Conservation (phyloP, 805 yeast species). For the Starmerella geochares region DNA sequence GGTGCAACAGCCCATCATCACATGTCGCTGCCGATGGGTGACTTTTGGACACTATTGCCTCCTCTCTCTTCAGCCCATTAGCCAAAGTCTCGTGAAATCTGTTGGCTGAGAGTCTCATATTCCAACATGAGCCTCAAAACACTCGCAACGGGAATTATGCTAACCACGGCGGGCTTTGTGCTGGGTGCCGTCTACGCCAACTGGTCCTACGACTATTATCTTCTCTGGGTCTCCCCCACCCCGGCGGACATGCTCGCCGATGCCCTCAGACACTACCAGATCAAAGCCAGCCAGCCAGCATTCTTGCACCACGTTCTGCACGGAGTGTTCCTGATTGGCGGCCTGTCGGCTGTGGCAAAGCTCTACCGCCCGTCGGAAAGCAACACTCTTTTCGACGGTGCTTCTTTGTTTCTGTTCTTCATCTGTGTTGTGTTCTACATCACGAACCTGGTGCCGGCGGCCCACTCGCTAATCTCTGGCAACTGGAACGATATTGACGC, state of each 20-base stretch:
- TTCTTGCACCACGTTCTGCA: conserved; percentile 55
- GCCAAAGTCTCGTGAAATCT: no score
- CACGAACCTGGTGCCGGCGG: conserved; percentile 76
- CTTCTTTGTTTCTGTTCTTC: conserved; percentile 63
- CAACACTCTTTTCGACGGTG: conserved; percentile 80
- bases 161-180: conserved; percentile 54
- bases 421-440: conserved; percentile 67
- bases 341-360: conserved; percentile 63
- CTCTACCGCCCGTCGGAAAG: conserved; percentile 82
- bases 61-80: no score
- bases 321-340: conserved; percentile 50
- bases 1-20: not conserved
- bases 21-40: not conserved
- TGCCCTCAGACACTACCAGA: conserved; percentile 63
- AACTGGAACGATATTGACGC: conserved; percentile 91
- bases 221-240: conserved; percentile 54
- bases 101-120: not conserved
- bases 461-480: conserved; percentile 55
- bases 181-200: conserved; percentile 71
- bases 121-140: conserved; percentile 29
- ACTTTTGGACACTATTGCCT: not conserved
- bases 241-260: conserved; percentile 45
- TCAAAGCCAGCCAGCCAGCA: conserved; percentile 58
- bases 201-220: conserved; percentile 68
- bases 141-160: conserved; percentile 24